Evolutionary conservation across 2,329 filamentous ascomycete genomes (phyloP).

Genomic region (Verticillium nubilum): DNA sequence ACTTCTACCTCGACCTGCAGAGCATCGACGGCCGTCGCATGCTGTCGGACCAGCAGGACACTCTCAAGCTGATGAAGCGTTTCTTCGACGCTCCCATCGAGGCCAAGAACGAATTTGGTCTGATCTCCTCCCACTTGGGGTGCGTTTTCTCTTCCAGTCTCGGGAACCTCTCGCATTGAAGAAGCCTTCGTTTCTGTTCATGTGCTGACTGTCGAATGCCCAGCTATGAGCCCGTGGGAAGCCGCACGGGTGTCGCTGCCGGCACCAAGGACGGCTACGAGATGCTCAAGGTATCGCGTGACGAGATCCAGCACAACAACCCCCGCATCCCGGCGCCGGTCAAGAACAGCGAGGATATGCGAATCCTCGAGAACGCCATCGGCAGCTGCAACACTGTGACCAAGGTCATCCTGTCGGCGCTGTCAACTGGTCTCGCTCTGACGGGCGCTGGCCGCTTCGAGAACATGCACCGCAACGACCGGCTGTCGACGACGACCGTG

Average conservation of each 20-base stretch:
- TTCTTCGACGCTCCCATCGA: constrained; percentile 49
- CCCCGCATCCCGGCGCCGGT: constrained; percentile 40
- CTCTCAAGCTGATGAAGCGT: constrained; percentile 47
- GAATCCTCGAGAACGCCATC: constrained; percentile 43
- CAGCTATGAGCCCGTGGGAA: constrained; percentile 44
- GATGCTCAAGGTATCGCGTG: constrained; percentile 46
- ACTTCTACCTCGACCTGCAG: constrained; percentile 50
- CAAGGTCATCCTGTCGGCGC: constrained; percentile 43
- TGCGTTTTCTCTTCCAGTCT: constrained; percentile 18
- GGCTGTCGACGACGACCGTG: constrained; percentile 38
- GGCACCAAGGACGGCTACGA: constrained; percentile 47
- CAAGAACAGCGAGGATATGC: constrained; percentile 42
- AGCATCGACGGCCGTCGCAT: constrained; percentile 47
- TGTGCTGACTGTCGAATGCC: constrained; percentile 2
- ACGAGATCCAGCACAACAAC: constrained; percentile 42
- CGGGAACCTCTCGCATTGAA: background rate
- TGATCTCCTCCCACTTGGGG: constrained; percentile 47
- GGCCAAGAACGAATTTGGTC: constrained; percentile 50
- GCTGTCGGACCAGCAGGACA: constrained; percentile 46
- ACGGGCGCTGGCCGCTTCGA: constrained; percentile 41
- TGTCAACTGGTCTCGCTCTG: constrained; percentile 41
- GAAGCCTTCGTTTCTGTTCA: too few species aligned
- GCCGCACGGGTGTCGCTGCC: constrained; percentile 38
- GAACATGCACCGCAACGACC: constrained; percentile 45
- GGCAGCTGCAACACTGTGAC: constrained; percentile 44